Base-by-base conservation (phyloP, 768 basidiomycete genomes). In the Leccinum barrowsii region DNA sequence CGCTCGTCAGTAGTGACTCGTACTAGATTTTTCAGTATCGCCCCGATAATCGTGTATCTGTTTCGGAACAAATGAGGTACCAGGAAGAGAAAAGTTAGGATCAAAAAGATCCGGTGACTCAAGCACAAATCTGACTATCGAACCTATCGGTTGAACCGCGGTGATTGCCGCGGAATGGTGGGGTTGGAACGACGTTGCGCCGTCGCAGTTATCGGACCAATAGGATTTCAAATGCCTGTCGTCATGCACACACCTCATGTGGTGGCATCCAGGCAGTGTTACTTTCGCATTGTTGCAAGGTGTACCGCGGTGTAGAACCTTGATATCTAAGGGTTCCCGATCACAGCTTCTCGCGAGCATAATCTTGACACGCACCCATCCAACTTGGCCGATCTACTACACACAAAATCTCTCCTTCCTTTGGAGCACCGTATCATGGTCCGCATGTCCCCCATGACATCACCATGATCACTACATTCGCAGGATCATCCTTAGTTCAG, bases 331-430 rank as follows among this genome's bases (percentile, higher is more conserved):
- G 19, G 11, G 2, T 48, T 12, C 50, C 55, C 59, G 47, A 10
- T 50, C 22, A 67, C 21, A 60, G 54, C 22, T 80, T 78, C 13
- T 76, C 58, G 54, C 67, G 59, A 11, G 60, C 59, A 51, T 52
- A 65, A 21, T 60, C 57, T 30, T 55, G 54, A 55, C 59, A 63
- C 34, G 52, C 71, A 1, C 79, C 78, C 7, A 76, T 69, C 19
- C n/a, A 32, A 83, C 62, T 66, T 87, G 84, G 0, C 85, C 84
- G 69, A 63, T 85, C 77, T 32, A 87, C 59, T 32, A 87, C 59
- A 28, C 85, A 80, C 87, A 85, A 82, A 17, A 86, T 70, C 17
- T 76, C 70, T 50, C 78, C 73, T 57, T 84, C 72, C 58, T 76
- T 71, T 42, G 75, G 65, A 1, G 73, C 76, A 3, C 80, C 63